Percentiles rank a stretch among this genome's conserved stretches.
These are phyloP conservation scores for Sordaria brevicollis DNA, from an alignment of 495 filamentous ascomycete genomes.

Conservation along the genomic window DNA sequence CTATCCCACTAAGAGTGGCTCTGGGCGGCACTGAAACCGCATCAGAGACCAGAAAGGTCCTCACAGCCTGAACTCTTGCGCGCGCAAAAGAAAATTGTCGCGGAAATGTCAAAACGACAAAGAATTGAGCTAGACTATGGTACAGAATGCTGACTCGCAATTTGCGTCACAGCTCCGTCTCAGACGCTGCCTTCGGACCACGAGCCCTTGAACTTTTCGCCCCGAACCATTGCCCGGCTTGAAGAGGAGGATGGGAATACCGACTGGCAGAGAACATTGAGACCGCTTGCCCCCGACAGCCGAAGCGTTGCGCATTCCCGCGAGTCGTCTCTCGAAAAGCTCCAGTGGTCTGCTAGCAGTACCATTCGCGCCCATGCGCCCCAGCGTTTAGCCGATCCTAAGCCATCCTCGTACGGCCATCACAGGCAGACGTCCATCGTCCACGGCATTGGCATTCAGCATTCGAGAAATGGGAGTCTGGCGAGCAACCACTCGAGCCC, in stretches of 20 bases:
- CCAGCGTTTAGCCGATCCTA: constrained; percentile 45
- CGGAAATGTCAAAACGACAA: background rate
- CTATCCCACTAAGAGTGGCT: background rate
- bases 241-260: constrained; percentile 29
- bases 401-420: constrained; percentile 60
- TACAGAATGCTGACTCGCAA: constrained; percentile 9
- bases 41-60: background rate
- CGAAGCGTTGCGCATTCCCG: constrained; percentile 37
- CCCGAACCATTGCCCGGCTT: constrained; percentile 30
- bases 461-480: constrained; percentile 74
- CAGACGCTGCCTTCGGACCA: constrained; percentile 43
- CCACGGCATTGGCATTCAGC: constrained; percentile 81
- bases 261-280: constrained; percentile 36
- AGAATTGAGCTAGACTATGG: background rate
- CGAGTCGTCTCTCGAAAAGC: constrained; percentile 39
- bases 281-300: constrained; percentile 23
- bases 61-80: background rate
- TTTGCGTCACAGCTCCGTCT: constrained; percentile 35
- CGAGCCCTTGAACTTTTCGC: constrained; percentile 34
- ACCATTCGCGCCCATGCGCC: constrained; percentile 24
- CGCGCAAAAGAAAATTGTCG: background rate
- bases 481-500: constrained; percentile 58
- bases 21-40: background rate
- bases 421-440: constrained; percentile 92
- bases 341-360: constrained; percentile 42